Conservation (phyloP, 2,329 filamentous ascomycete genomes). For the Pseudopithomyces chartarum region DNA sequence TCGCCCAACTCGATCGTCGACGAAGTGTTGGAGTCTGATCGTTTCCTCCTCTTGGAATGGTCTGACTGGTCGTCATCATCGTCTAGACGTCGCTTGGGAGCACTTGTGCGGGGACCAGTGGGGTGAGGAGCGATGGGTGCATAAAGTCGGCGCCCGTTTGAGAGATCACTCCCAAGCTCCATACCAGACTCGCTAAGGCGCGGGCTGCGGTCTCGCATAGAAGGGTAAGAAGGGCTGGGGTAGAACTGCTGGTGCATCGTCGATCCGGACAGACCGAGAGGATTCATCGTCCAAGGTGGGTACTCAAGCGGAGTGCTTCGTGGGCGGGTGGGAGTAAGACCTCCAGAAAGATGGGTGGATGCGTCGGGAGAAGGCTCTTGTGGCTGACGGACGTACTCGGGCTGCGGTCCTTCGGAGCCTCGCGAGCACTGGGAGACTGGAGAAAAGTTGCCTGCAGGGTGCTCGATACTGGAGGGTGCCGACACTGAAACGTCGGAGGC, state of each 20-base stretch:
- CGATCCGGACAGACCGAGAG: slow-evolving; percentile 47
- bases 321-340: slow-evolving; percentile 40
- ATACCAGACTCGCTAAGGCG: slow-evolving; percentile 40
- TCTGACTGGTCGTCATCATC: slow-evolving; percentile 41
- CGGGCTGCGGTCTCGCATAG: slow-evolving; percentile 34
- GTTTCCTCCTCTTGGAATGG: slow-evolving; percentile 47
- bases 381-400: slow-evolving; percentile 21
- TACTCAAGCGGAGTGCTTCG: slow-evolving; percentile 49
- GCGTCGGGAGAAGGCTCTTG: slow-evolving; percentile 25
- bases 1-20: slow-evolving; percentile 52
- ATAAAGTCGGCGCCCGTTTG: slow-evolving; percentile 50
- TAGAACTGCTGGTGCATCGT: slow-evolving; percentile 34
- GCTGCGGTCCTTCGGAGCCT: slow-evolving; percentile 27
- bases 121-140: slow-evolving; percentile 53
- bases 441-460: slow-evolving; percentile 32
- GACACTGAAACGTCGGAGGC: slow-evolving; percentile 25
- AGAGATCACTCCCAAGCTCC: slow-evolving; percentile 35
- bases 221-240: slow-evolving; percentile 31
- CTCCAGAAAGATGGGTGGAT: slow-evolving; percentile 17
- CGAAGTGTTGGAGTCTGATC: slow-evolving; percentile 43
- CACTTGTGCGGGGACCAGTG: slow-evolving; percentile 34
- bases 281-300: slow-evolving; percentile 46
- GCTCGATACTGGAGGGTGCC: slow-evolving; percentile 22
- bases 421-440: slow-evolving; percentile 37
- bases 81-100: slow-evolving; percentile 45